A percentile compares a stretch with the other conserved stretches of the same genome.
These are phyloP conservation scores for Lolium multiflorum DNA, from an alignment of 176 grass and related monocot genomes.

Conservation along the genomic window DNA sequence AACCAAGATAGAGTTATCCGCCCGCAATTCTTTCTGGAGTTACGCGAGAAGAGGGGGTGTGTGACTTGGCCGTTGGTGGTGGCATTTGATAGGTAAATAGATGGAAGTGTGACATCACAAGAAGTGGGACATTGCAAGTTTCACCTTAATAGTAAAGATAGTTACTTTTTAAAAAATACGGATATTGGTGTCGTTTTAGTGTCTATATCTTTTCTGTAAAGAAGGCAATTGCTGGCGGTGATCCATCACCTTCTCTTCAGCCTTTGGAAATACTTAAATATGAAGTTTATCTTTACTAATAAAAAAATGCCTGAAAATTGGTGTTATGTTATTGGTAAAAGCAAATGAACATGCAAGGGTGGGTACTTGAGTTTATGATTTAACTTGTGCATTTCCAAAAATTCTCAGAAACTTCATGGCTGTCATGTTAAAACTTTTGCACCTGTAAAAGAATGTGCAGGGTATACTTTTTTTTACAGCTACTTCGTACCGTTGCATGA, in stretches of 20 bases:
- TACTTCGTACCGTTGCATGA: slow-evolving; percentile 19
- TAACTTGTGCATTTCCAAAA: background rate
- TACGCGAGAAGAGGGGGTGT: too few relatives aligned
- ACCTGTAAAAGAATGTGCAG: background rate
- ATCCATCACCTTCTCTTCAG: background rate
- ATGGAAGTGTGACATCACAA: too few relatives aligned
- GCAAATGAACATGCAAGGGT: background rate
- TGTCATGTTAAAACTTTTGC: slow-evolving; percentile 12
- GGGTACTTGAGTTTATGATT: background rate
- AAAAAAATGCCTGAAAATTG: background rate
- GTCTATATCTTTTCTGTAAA: background rate
- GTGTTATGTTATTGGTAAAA: slow-evolving; percentile 3
- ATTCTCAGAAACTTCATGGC: background rate
- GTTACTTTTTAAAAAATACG: background rate
- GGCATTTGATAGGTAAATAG: too few relatives aligned
- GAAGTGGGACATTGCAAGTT: too few relatives aligned
- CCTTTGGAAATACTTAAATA: background rate
- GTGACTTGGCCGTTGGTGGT: too few relatives aligned
- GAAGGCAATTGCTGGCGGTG: background rate
- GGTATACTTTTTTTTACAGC: background rate
- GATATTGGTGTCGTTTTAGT: background rate
- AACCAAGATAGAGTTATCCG: too few relatives aligned
- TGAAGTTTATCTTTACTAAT: too few relatives aligned
- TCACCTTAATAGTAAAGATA: background rate
- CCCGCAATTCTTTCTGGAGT: too few relatives aligned